phyloP scores from a whole-genome alignment of 202 grass and related monocot genomes.

The Setaria italica region DNA sequence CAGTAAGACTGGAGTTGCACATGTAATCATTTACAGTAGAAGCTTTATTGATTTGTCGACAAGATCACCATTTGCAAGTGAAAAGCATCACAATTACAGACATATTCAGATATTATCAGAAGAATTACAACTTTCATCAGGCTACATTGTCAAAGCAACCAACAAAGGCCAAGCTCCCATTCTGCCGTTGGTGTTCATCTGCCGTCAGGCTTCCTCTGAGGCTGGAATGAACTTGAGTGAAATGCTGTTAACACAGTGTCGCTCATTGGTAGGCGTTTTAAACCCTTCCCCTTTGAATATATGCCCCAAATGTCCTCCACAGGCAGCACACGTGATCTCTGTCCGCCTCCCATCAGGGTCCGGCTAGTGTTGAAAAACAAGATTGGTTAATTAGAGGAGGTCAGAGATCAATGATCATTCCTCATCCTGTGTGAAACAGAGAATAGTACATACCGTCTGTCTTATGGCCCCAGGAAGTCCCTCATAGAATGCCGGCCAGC shows the following conservation, averaged over 20 bases:
- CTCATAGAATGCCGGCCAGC: constrained; percentile 92
- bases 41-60: neutral
- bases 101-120: neutral
- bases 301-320: constrained; percentile 85
- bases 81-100: neutral
- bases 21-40: neutral
- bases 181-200: neutral
- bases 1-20: neutral
- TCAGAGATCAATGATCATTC: constrained; percentile 3
- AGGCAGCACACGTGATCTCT: constrained; percentile 87
- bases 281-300: constrained; percentile 94
- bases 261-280: constrained; percentile 75
- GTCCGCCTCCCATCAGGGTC: constrained; percentile 82
- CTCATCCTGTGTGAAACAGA: neutral
- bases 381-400: neutral
- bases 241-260: constrained; percentile 93
- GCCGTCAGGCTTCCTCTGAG: constrained; percentile 19
- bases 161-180: constrained; percentile 1
- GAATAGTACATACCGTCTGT: constrained; percentile 50
- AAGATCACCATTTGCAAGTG: neutral
- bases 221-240: constrained; percentile 85
- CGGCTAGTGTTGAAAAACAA: constrained; percentile 51
- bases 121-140: neutral
- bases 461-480: constrained; percentile 89
- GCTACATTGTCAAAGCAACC: neutral